A percentile compares a stretch with the other conserved stretches of the same genome.
Conservation (phyloP, 495 filamentous ascomycete genomes). For the Alectoria sarmentosa region DNA sequence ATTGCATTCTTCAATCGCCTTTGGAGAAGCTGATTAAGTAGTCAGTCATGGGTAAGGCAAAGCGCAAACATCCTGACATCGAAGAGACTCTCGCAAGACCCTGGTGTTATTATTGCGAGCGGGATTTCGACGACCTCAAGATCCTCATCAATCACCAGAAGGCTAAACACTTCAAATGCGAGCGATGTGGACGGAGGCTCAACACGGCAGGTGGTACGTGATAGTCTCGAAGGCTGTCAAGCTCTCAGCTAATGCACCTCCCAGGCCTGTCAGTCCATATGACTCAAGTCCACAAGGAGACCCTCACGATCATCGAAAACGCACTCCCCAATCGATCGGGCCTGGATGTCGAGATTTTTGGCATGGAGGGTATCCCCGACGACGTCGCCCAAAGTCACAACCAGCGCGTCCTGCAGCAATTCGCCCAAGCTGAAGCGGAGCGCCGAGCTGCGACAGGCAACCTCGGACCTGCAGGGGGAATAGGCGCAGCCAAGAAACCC, state of each 20-base stretch:
- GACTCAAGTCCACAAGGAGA: conserved; percentile 98
- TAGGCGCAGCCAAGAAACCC: conserved; percentile 59
- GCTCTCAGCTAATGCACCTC: conserved; percentile 18
- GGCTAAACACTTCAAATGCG: conserved; percentile 97
- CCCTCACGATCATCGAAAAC: conserved; percentile 78
- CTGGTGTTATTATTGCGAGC: conserved; percentile 99
- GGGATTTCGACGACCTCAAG: conserved; percentile 95
- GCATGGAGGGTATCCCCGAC: conserved; percentile 93
- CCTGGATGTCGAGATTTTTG: conserved; percentile 91
- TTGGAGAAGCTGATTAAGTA: background rate
- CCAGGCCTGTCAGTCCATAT: conserved; percentile 89
- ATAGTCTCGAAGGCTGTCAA: background rate
- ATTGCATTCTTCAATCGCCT: background rate
- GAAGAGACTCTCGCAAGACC: conserved; percentile 82
- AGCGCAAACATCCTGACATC: conserved; percentile 72
- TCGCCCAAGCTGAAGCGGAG: conserved; percentile 78
- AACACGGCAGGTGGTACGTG: conserved; percentile 89
- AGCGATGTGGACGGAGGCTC: conserved; percentile 74
- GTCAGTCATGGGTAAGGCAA: conserved; percentile 69
- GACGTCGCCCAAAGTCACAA: conserved; percentile 75
- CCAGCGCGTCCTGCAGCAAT: conserved; percentile 74
- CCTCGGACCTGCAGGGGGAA: conserved; percentile 49
- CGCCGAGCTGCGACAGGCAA: conserved; percentile 79
- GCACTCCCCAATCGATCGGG: conserved; percentile 75
- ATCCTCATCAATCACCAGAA: conserved; percentile 96